phyloP scores from a whole-genome alignment of 169 alveolate genomes.

The Plasmodium coatneyi region DNA sequence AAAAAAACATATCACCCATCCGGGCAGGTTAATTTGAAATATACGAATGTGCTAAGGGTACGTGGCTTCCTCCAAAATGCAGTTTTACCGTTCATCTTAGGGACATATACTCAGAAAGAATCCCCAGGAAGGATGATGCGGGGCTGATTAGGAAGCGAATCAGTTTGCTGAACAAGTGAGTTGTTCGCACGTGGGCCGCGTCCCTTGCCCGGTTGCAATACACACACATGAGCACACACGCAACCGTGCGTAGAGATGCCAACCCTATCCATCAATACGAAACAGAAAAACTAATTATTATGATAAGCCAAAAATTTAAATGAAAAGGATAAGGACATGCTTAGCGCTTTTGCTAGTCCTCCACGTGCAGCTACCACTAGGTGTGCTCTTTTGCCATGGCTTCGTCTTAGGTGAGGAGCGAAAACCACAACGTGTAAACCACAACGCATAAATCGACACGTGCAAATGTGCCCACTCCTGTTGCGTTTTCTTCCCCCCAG shows the following conservation, averaged over 20 bases:
- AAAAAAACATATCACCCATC: background rate
- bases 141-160: background rate
- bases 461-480: background rate
- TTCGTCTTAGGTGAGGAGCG: background rate
- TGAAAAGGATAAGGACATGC: constrained; percentile 4
- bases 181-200: background rate
- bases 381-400: background rate
- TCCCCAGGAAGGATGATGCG: background rate
- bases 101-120: background rate
- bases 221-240: background rate
- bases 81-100: background rate
- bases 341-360: background rate
- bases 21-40: background rate
- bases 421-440: background rate
- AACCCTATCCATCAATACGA: background rate
- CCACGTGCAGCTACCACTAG: background rate
- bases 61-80: background rate
- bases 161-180: background rate
- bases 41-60: background rate
- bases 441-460: background rate
- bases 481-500: too few species aligned
- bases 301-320: background rate
- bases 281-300: too few species aligned
- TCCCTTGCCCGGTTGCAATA: background rate
- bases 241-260: background rate